Percentiles rank a stretch among this genome's conserved stretches.
These are phyloP conservation scores for Tulasnella sp. DNA, from an alignment of 768 basidiomycete genomes.

Conservation along the genomic window DNA sequence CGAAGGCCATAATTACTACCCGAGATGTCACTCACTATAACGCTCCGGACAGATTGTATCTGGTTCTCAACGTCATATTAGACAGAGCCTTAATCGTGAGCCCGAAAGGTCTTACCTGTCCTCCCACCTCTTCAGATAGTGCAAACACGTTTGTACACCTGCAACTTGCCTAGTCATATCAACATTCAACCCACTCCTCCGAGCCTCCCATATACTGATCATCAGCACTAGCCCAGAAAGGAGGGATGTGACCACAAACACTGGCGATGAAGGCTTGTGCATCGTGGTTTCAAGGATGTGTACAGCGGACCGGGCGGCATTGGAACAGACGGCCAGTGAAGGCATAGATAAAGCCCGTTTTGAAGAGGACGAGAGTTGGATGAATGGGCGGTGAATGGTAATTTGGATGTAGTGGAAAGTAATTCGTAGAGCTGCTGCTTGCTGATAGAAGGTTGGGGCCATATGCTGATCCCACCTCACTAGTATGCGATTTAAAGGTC, in stretches of 20 bases:
- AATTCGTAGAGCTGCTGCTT: constrained; percentile 47
- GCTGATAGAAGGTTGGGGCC: constrained; percentile 41
- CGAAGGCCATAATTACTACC: too few relatives aligned
- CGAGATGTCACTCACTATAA: too few relatives aligned
- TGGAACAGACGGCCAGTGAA: constrained; percentile 69
- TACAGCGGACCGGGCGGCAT: constrained; percentile 63
- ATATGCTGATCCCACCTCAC: constrained; percentile 50
- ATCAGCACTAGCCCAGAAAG: constrained; percentile 47
- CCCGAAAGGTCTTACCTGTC: constrained; percentile 15
- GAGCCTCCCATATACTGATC: constrained; percentile 56
- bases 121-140: constrained; percentile 38
- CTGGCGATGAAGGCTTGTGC: constrained; percentile 28
- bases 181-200: constrained; percentile 34
- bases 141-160: constrained; percentile 51
- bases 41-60: too few relatives aligned
- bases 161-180: constrained; percentile 44
- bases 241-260: constrained; percentile 36
- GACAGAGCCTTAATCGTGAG: too few relatives aligned
- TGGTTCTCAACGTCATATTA: too few relatives aligned
- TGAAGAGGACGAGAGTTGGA: constrained; percentile 37
- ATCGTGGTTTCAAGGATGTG: constrained; percentile 55
- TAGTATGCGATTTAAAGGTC: constrained; percentile 28
- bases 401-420: constrained; percentile 62
- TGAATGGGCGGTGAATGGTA: constrained; percentile 67
- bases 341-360: constrained; percentile 39